These are phyloP conservation scores for Hypoxylon sp. DNA, from an alignment of 2,329 filamentous ascomycete genomes.

Conservation along the genomic window DNA sequence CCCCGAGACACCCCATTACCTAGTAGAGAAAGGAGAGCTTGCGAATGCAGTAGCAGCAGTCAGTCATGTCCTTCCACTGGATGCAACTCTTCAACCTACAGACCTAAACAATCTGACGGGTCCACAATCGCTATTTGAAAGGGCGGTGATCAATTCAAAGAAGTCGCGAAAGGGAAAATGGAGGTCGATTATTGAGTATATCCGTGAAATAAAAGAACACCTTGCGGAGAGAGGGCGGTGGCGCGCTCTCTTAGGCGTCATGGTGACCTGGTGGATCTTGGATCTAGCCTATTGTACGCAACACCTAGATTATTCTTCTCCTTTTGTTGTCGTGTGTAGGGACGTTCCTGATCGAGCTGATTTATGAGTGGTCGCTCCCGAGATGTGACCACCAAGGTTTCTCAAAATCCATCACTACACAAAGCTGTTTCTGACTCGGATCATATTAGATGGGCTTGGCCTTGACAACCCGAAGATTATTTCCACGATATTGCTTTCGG, in stretches of 20 bases:
- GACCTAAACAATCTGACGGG: slow-evolving; percentile 9
- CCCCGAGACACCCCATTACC: slow-evolving; percentile 64
- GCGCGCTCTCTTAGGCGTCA: slow-evolving; percentile 54
- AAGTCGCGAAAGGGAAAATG: slow-evolving; percentile 10
- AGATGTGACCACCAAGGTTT: background rate
- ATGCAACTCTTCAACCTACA: slow-evolving; percentile 34
- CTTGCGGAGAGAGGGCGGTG: slow-evolving; percentile 50
- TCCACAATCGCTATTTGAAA: slow-evolving; percentile 8
- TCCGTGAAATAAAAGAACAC: slow-evolving; percentile 36
- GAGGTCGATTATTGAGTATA: slow-evolving; percentile 26
- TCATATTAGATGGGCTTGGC: slow-evolving; percentile 58
- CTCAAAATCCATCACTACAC: background rate
- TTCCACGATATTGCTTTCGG: slow-evolving; percentile 45
- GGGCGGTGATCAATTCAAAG: slow-evolving; percentile 9
- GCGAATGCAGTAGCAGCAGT: slow-evolving; percentile 48
- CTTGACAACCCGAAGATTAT: slow-evolving; percentile 54
- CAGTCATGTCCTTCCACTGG: slow-evolving; percentile 39
- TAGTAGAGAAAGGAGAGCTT: slow-evolving; percentile 46
- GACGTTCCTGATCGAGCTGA: background rate
- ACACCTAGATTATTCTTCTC: background rate
- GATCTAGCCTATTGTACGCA: slow-evolving; percentile 30
- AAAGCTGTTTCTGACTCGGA: background rate
- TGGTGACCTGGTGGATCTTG: slow-evolving; percentile 60
- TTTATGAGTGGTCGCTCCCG: background rate
- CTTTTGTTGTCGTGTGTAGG: background rate